Conservation (phyloP, 1,284 basidiomycete genomes). For the Peniophora sp. region DNA sequence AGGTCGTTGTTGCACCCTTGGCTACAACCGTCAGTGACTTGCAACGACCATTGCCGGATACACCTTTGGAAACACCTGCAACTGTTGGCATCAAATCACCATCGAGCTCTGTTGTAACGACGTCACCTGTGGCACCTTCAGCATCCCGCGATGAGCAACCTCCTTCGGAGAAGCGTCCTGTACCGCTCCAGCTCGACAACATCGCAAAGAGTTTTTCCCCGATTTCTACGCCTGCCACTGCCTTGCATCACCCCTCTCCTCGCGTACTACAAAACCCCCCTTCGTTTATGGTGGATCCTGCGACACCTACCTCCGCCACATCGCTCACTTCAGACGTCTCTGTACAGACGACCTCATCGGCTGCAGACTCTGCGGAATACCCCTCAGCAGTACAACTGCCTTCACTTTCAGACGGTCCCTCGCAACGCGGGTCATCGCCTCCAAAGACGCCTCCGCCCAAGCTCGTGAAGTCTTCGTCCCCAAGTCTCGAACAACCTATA, state of each 20-base stretch:
- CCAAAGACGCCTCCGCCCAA: neutral
- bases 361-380: no score
- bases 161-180: neutral
- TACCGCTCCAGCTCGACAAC: neutral
- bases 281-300: constrained; percentile 1
- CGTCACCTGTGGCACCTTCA: neutral
- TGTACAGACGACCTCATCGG: no score
- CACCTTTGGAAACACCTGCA: no score
- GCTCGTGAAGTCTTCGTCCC: neutral
- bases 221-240: neutral
- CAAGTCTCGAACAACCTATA: neutral
- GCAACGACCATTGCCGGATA: no score
- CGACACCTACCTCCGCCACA: no score
- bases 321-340: no score
- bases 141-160: neutral
- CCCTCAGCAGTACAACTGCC: no score
- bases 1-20: constrained; percentile 1
- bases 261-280: constrained; percentile 6
- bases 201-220: neutral
- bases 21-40: neutral
- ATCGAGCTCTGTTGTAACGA: no score
- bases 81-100: no score
- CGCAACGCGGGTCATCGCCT: neutral
- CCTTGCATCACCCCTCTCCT: constrained; percentile 10
- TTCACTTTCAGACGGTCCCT: neutral